A percentile compares a stretch with the other conserved stretches of the same genome.
phyloP scores from a whole-genome alignment of 768 basidiomycete genomes.

The Chalciporus sphaerocephalus region DNA sequence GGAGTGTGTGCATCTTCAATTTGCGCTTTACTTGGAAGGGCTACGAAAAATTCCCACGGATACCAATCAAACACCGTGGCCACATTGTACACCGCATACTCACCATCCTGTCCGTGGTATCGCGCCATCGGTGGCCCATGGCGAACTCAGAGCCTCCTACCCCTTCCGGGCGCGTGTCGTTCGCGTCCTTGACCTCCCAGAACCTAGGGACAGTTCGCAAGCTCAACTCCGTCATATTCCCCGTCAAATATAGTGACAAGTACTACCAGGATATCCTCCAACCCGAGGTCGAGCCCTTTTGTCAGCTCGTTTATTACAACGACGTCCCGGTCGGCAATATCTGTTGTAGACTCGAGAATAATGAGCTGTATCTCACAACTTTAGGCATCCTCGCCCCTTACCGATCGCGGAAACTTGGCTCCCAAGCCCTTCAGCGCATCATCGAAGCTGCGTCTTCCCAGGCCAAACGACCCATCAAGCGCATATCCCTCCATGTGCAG shows the following conservation, averaged over 20 bases:
- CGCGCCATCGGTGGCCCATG: constrained; percentile 16
- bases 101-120: constrained; percentile 8
- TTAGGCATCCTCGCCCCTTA: constrained; percentile 91
- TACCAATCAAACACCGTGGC: constrained; percentile 8
- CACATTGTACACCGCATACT: constrained; percentile 22
- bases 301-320: constrained; percentile 91
- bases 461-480: constrained; percentile 56
- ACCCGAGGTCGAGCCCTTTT: constrained; percentile 79
- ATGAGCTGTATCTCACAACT: constrained; percentile 75
- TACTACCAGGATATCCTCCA: constrained; percentile 79
- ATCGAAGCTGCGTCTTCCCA: constrained; percentile 58
- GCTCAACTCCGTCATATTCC: constrained; percentile 76
- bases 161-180: constrained; percentile 48
- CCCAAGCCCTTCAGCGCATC: constrained; percentile 64
- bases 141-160: constrained; percentile 19
- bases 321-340: constrained; percentile 88
- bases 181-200: constrained; percentile 71
- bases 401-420: constrained; percentile 72
- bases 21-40: constrained; percentile 1
- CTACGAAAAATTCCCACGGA: constrained; percentile 22
- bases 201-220: constrained; percentile 71
- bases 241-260: constrained; percentile 83
- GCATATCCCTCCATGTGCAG: constrained; percentile 84
- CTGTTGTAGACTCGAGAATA: constrained; percentile 77
- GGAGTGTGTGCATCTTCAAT: neutral